Conservation (phyloP, 2,329 filamentous ascomycete genomes). For the Nakataea oryzae region DNA sequence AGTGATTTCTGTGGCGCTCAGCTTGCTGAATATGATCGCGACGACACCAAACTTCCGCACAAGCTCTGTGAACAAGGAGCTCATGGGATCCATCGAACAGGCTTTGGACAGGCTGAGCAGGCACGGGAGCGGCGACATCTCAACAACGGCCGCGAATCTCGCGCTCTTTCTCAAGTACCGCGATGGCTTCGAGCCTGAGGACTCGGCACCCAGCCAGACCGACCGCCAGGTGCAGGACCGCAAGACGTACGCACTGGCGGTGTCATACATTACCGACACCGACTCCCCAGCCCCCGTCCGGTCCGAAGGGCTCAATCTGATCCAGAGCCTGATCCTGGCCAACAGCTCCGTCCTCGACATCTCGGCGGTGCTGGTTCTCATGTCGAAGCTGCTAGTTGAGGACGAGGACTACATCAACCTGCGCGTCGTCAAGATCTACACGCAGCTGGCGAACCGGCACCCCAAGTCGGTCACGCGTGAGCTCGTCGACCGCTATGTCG, state of each 20-base stretch:
- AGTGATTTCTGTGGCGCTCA: conserved; percentile 39
- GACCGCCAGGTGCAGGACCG: conserved; percentile 46
- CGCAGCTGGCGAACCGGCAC: conserved; percentile 49
- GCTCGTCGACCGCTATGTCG: conserved; percentile 57
- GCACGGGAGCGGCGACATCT: conserved; percentile 27
- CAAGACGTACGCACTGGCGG: conserved; percentile 50
- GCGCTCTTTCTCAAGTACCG: conserved; percentile 44
- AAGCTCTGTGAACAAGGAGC: conserved; percentile 28
- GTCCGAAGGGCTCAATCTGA: conserved; percentile 51
- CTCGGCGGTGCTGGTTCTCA: conserved; percentile 50
- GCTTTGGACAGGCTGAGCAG: conserved; percentile 34
- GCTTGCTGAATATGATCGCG: conserved; percentile 49
- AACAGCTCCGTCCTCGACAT: conserved; percentile 53
- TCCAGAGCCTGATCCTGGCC: conserved; percentile 44
- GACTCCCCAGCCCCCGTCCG: conserved; percentile 59
- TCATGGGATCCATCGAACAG: conserved; percentile 34
- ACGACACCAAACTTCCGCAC: conserved; percentile 46
- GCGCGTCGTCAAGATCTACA: conserved; percentile 55
- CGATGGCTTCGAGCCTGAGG: conserved; percentile 35
- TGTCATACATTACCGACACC: conserved; percentile 50
- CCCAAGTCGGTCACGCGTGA: conserved; percentile 52
- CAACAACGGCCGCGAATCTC: conserved; percentile 45
- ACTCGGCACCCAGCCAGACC: conserved; percentile 25
- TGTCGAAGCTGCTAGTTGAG: conserved; percentile 54
- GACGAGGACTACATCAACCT: conserved; percentile 63